Evolutionary conservation across 2,329 filamentous ascomycete genomes (phyloP), one percentile per base, ranked within the genome.

Genomic region (Septoria petroselini): DNA sequence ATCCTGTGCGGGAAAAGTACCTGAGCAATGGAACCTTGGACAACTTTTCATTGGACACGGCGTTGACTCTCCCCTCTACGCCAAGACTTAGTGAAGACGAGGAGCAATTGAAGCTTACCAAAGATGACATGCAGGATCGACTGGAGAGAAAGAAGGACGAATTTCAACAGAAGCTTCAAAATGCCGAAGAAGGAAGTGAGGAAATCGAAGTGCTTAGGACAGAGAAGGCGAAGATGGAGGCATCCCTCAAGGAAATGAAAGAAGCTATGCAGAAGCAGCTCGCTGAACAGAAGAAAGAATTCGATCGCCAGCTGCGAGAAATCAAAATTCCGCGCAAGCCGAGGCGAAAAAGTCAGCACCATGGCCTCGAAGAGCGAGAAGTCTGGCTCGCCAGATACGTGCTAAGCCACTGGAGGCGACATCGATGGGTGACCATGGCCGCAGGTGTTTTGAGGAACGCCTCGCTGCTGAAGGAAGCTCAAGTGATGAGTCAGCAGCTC

Each of bases 401-500:
- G 1, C 74, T 87, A 46, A 76, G 79, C 54, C 83, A 86, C 60
- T 98, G 93, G 93, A 83, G 83, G 54, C 79, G 85, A 59, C 83
- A 88, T 23, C 87, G 88, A 63, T 96, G 91, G 62, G 89, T 98
- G 50, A 84, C 85, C 48, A 95, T 98, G 88, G 91, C 91, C 2
- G 93, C 97, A 68, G 82, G 85, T 1, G 84, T 97, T 21, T 75
- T 98, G 38, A 90, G 95, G 65, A 85, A 95, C 66, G 91, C 91
- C 2, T 83, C 88, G 6, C 81, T 84, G 21, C 71, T 98, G 51
- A 98, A 98, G 68, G 93, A 98, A 70, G 93, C 93, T 1, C 93
- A 98, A 65, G 85, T 98, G 53, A 93, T 98, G 88, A 95, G 91
- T 72, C 91, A 95, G 61, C 88, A 95, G 62, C 86, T 98, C 73